phyloP scores from a whole-genome alignment of 1,284 basidiomycete species.

The Lentinula novae-zelandiae region DNA sequence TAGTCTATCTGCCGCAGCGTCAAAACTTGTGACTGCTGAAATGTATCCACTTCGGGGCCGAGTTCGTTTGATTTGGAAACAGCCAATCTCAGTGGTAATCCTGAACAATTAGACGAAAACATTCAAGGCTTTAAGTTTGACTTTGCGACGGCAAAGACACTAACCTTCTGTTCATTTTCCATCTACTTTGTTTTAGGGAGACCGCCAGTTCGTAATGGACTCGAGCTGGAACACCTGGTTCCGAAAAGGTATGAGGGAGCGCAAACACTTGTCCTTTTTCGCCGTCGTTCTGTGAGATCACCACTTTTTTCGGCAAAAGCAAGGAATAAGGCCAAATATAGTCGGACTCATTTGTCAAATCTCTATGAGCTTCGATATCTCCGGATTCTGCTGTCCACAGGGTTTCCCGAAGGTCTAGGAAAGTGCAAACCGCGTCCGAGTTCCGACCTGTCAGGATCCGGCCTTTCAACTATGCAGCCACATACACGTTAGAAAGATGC shows the following conservation, averaged over 20 bases:
- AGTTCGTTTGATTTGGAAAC: slow-evolving; percentile 14
- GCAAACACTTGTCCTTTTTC: neutral
- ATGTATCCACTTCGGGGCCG: neutral
- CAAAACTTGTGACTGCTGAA: neutral
- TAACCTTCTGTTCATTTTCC: slow-evolving; percentile 11
- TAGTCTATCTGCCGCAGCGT: neutral
- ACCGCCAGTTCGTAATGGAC: slow-evolving; percentile 7
- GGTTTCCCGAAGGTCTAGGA: slow-evolving; percentile 10
- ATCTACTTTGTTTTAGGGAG: neutral
- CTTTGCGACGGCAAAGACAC: neutral
- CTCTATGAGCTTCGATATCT: neutral
- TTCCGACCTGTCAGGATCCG: slow-evolving; percentile 6
- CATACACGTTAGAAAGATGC: neutral
- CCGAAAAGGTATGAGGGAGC: slow-evolving; percentile 9
- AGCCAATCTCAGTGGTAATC: slow-evolving; percentile 28
- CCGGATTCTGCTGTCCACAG: slow-evolving; percentile 4
- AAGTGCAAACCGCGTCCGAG: slow-evolving; percentile 17
- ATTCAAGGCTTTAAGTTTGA: slow-evolving; percentile 25
- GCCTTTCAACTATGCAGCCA: slow-evolving; percentile 1
- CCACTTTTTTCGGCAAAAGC: slow-evolving; percentile 6
- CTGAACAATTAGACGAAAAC: slow-evolving; percentile 7
- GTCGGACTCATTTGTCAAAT: neutral
- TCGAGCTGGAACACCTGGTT: slow-evolving; percentile 6
- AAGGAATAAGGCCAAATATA: slow-evolving; percentile 9
- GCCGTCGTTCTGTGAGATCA: neutral